Evolutionary conservation across 768 basidiomycete species (phyloP).

Genomic region (Mycena albidolilacea): DNA sequence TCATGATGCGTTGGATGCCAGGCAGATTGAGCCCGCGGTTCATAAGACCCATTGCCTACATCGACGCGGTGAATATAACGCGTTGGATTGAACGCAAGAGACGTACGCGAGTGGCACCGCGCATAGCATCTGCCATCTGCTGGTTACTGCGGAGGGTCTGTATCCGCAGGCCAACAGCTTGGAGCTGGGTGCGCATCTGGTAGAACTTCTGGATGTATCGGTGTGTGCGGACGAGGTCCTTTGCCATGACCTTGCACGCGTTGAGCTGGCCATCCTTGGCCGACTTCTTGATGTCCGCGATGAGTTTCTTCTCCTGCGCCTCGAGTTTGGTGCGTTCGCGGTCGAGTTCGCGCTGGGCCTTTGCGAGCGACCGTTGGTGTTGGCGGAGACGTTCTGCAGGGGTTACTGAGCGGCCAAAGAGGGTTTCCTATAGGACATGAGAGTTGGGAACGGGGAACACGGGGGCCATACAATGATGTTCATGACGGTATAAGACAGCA

Average conservation of each 20-base stretch:
- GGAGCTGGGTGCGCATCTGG: conserved; percentile 98
- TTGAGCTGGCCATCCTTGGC: conserved; percentile 97
- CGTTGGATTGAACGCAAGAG: conserved; percentile 12
- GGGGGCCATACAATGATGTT: conserved; percentile 78
- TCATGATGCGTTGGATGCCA: conserved; percentile 95
- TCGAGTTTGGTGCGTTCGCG: conserved; percentile 95
- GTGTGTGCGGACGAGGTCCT: conserved; percentile 96
- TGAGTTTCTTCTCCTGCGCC: conserved; percentile 96
- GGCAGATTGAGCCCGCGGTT: conserved; percentile 96
- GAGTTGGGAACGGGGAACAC: conserved; percentile 5
- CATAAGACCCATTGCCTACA: conserved; percentile 98
- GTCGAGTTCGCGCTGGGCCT: conserved; percentile 98
- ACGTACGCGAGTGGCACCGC: conserved; percentile 93
- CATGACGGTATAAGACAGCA: conserved; percentile 60
- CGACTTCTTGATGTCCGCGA: conserved; percentile 95
- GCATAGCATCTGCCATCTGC: conserved; percentile 99
- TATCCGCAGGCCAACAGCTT: conserved; percentile 95
- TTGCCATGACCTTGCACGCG: conserved; percentile 99
- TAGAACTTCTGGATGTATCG: conserved; percentile 98
- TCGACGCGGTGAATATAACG: conserved; percentile 16
- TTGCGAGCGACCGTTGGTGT: conserved; percentile 95
- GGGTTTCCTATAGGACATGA: conserved; percentile 77
- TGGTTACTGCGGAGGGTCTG: conserved; percentile 97
- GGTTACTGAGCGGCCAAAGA: conserved; percentile 95
- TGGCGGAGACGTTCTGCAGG: conserved; percentile 97